phyloP scores from a whole-genome alignment of 805 yeast genomes.

The Zygosaccharomyces siamensis region DNA sequence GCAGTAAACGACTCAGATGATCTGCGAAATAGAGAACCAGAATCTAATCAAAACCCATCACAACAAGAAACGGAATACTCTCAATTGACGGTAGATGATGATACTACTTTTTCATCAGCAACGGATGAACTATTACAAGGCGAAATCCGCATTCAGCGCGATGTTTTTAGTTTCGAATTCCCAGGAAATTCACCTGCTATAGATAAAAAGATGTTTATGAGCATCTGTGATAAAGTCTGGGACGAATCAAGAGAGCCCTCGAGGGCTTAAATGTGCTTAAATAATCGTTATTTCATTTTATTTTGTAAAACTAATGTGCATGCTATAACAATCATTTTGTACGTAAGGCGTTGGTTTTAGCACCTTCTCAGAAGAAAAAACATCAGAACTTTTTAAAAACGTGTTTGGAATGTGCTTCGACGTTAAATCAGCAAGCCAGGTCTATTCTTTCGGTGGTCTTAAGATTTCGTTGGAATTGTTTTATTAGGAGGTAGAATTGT shows the following conservation, averaged over 20 bases:
- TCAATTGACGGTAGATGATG: slow-evolving; percentile 29
- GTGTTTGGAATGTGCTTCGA: neutral
- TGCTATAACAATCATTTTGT: neutral
- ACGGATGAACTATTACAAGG: slow-evolving; percentile 19
- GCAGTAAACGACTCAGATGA: slow-evolving; percentile 4
- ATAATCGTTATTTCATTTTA: neutral
- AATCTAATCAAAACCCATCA: neutral
- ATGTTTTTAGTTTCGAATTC: slow-evolving; percentile 29
- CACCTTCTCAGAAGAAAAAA: neutral
- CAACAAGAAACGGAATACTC: slow-evolving; percentile 20
- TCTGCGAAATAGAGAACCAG: neutral
- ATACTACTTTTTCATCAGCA: slow-evolving; percentile 18
- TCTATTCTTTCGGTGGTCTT: neutral
- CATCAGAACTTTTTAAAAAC: neutral
- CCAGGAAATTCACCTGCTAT: slow-evolving; percentile 16
- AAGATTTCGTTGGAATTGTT: neutral
- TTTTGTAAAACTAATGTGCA: neutral
- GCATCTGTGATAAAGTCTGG: slow-evolving; percentile 35
- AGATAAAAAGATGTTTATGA: slow-evolving; percentile 33
- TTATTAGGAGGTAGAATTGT: neutral
- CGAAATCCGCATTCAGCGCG: slow-evolving; percentile 25
- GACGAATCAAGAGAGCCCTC: slow-evolving; percentile 22
- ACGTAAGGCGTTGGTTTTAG: neutral
- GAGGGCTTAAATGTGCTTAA: neutral
- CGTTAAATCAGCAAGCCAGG: neutral